Evolutionary conservation across 78 protist species (phyloP).

Genomic region (Parvularia atlantis): DNA sequence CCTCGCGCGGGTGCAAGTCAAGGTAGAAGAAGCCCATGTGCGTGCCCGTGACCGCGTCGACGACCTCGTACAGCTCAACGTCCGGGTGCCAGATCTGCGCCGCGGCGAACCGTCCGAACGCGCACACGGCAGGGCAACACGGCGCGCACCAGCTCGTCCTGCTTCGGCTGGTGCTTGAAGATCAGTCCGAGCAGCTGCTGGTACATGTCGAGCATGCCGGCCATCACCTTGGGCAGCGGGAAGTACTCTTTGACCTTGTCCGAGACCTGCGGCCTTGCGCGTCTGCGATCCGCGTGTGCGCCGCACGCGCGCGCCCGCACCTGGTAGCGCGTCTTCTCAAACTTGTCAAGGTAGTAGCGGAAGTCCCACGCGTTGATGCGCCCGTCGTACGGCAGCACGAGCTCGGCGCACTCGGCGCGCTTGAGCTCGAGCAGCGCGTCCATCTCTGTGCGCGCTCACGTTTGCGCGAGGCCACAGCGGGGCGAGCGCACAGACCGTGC

Average conservation of each 20-base stretch:
- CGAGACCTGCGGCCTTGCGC: no score
- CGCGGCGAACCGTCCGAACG: background rate
- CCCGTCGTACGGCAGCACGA: background rate
- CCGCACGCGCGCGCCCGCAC: no score
- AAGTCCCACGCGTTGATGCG: conserved; percentile 30
- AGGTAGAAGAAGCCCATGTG: conserved; percentile 46
- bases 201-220: conserved; percentile 37
- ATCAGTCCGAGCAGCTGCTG: conserved; percentile 20
- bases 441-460: background rate
- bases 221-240: conserved; percentile 27
- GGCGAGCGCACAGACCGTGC: no score
- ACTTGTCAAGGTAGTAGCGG: conserved; percentile 10
- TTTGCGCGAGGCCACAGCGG: no score
- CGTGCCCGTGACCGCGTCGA: background rate
- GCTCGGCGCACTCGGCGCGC: background rate
- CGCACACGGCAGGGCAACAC: background rate
- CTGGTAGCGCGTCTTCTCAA: background rate
- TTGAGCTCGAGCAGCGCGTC: conserved; percentile 4
- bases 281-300: no score
- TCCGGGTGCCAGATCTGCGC: conserved; percentile 15
- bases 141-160: background rate
- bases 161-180: conserved; percentile 1
- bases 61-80: conserved; percentile 1
- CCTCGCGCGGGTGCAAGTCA: conserved; percentile 63
- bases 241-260: conserved; percentile 28